phyloP scores from a whole-genome alignment of 2,329 filamentous ascomycete species.

The Colletotrichum sp. region DNA sequence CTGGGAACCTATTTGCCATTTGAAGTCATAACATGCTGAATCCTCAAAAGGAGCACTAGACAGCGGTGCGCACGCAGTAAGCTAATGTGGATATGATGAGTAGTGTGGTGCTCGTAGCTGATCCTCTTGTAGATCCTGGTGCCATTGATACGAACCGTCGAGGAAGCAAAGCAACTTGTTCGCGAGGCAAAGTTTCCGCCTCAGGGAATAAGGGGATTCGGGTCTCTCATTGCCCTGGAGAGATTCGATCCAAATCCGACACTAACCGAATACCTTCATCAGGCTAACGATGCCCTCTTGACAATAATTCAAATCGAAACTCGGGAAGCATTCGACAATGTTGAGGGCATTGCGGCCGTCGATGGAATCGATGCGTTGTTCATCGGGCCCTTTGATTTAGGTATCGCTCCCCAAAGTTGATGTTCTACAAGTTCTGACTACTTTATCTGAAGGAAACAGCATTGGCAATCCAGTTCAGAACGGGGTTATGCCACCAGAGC shows the following conservation, averaged over 20 bases:
- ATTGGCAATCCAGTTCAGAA: not conserved
- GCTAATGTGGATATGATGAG: not conserved
- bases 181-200: not conserved
- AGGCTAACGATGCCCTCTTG: not conserved
- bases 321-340: not conserved
- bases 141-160: not conserved
- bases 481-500: not conserved
- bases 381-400: not conserved
- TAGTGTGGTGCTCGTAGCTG: accelerated
- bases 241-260: not conserved
- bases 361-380: not conserved
- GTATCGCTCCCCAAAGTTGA: accelerated
- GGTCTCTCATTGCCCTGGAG: not conserved
- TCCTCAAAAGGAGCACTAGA: not conserved
- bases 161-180: not conserved
- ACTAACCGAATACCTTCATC: not conserved
- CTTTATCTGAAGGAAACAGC: not conserved
- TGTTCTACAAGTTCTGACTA: not conserved
- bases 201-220: not conserved
- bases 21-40: not conserved
- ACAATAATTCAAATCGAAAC: not conserved
- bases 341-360: not conserved
- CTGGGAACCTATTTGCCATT: not conserved
- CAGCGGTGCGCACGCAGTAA: not conserved
- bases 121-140: not conserved